Conservation (phyloP, 352 stramenopile genomes). For the Pythium myriotylum region DNA sequence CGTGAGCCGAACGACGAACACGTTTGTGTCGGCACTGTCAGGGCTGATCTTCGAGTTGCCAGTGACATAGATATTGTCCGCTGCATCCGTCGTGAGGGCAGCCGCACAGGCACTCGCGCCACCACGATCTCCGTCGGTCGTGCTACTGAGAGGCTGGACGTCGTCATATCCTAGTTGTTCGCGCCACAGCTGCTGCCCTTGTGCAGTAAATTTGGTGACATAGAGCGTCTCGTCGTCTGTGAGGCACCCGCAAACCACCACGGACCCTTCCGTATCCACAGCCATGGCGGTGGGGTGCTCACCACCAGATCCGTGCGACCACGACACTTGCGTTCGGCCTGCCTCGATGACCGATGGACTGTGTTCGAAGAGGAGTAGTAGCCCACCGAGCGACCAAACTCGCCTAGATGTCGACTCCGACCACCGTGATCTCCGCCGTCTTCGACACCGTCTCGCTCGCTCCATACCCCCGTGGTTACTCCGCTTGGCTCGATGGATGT, state of each 20-base stretch:
- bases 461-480: too few species aligned
- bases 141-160: not conserved
- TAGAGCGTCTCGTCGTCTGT: not conserved
- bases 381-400: conserved; percentile 5
- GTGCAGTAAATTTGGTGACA: conserved; percentile 15
- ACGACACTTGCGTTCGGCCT: conserved; percentile 15
- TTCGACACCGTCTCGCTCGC: too few species aligned
- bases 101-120: not conserved
- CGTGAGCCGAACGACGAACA: conserved; percentile 12
- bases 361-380: not conserved
- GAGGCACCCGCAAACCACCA: conserved; percentile 21
- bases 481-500: too few species aligned
- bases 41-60: not conserved
- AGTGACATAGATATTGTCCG: conserved; percentile 9
- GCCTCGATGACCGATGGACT: not conserved
- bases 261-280: conserved; percentile 11
- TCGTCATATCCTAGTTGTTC: not conserved
- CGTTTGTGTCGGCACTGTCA: not conserved
- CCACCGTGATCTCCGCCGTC: not conserved
- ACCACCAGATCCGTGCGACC: conserved; percentile 9
- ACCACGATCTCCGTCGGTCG: not conserved
- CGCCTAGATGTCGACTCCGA: not conserved
- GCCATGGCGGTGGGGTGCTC: conserved; percentile 10
- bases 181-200: conserved; percentile 15
- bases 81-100: conserved; percentile 11